phyloP scores from a whole-genome alignment of 2,329 filamentous ascomycete species.

The Penicillium brevicompactum region DNA sequence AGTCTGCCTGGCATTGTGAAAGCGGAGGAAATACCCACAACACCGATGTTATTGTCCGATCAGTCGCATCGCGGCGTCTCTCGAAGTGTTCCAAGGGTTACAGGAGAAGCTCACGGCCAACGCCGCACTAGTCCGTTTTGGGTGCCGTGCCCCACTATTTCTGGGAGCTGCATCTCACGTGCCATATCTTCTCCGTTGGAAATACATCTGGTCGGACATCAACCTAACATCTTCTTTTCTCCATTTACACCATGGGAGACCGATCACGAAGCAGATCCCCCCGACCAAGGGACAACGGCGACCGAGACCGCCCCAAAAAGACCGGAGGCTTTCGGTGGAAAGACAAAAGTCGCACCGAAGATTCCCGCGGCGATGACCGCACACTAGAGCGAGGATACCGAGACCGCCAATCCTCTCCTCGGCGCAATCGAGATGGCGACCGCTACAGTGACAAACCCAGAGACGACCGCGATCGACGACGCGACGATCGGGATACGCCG shows the following conservation, averaged over 20 bases:
- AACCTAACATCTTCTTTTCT: constrained; percentile 15
- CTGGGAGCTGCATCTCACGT: constrained; percentile 24
- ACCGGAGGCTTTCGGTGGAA: constrained; percentile 52
- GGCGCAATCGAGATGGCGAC: constrained; percentile 39
- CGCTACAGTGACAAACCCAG: constrained; percentile 48
- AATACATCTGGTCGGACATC: constrained; percentile 22
- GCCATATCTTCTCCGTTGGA: constrained; percentile 18
- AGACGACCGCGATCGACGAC: constrained; percentile 39
- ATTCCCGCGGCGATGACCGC: constrained; percentile 49
- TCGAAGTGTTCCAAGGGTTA: neutral
- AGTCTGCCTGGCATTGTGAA: constrained; percentile 61
- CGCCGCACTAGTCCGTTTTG: constrained; percentile 10
- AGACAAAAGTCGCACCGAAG: constrained; percentile 52
- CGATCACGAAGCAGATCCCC: constrained; percentile 50
- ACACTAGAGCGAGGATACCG: constrained; percentile 58
- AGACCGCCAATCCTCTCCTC: constrained; percentile 40
- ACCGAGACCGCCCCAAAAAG: constrained; percentile 44
- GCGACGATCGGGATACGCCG: constrained; percentile 30
- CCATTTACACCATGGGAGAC: constrained; percentile 31
- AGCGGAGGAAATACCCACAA: neutral
- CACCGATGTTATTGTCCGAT: neutral
- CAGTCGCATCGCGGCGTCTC: constrained; percentile 5
- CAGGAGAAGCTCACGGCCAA: constrained; percentile 17
- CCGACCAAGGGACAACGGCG: constrained; percentile 34
- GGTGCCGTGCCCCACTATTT: constrained; percentile 4